These are phyloP conservation scores for Herpetospermum pedunculosum DNA, from an alignment of 306 rosid genomes.

Conservation along the genomic window DNA sequence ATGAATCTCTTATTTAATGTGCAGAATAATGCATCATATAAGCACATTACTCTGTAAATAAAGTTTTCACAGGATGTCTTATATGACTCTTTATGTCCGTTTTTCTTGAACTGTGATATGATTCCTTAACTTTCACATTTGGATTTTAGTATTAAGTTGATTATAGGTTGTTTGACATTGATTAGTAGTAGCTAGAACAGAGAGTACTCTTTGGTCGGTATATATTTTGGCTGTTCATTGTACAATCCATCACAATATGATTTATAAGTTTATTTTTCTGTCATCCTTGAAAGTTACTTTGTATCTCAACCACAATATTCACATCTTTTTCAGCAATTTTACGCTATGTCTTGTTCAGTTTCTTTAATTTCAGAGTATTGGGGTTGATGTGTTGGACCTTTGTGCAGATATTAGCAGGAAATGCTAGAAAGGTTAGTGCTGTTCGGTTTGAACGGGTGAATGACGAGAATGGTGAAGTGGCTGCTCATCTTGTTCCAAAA, in stretches of 20 bases:
- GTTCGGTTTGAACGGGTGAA: slow-evolving; percentile 76
- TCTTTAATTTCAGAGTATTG: not conserved
- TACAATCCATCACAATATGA: not conserved
- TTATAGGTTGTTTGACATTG: not conserved
- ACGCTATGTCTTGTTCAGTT: not conserved
- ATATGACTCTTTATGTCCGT: not conserved
- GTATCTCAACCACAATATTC: not conserved
- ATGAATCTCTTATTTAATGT: not conserved
- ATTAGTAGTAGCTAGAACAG: not conserved
- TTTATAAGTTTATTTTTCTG: not conserved
- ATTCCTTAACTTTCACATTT: not conserved
- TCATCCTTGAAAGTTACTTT: not conserved
- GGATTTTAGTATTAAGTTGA: not conserved
- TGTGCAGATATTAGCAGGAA: slow-evolving; percentile 84
- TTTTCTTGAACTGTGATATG: not conserved
- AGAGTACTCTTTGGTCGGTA: not conserved
- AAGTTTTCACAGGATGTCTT: not conserved
- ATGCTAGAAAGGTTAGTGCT: slow-evolving; percentile 92
- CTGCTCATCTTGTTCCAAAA: slow-evolving; percentile 76
- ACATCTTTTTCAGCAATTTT: not conserved
- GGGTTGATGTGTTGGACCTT: slow-evolving; percentile 7
- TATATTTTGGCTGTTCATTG: not conserved
- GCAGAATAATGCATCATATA: not conserved
- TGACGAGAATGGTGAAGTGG: slow-evolving; percentile 36
- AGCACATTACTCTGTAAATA: not conserved